Percentiles rank a stretch among this genome's conserved stretches.
These are phyloP conservation scores for Dioszegia crocea DNA, from an alignment of 768 basidiomycete species.

Conservation along the genomic window DNA sequence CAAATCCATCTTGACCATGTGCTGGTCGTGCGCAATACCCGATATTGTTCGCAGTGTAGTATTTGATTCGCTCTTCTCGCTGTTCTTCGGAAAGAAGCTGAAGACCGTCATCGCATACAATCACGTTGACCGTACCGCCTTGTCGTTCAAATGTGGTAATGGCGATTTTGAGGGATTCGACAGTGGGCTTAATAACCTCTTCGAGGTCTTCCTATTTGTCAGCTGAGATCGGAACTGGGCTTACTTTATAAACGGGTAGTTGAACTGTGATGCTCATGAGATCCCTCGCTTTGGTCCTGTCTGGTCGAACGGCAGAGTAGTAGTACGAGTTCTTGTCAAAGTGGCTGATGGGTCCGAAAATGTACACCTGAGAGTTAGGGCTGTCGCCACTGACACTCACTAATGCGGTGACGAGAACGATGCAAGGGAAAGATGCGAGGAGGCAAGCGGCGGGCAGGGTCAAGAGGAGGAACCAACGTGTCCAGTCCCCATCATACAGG, in stretches of 20 bases:
- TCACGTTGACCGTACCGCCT: constrained; percentile 72
- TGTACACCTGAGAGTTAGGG: constrained; percentile 25
- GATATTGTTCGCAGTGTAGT: constrained; percentile 67
- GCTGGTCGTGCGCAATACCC: constrained; percentile 78
- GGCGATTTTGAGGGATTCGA: constrained; percentile 73
- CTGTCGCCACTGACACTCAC: constrained; percentile 21
- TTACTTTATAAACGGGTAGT: constrained; percentile 23
- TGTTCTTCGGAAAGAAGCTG: constrained; percentile 64
- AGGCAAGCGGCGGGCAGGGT: constrained; percentile 69
- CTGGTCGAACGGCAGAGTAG: constrained; percentile 57
- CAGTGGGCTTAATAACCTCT: constrained; percentile 55
- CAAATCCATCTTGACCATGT: constrained; percentile 66
- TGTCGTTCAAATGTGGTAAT: constrained; percentile 86
- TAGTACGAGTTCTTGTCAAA: constrained; percentile 78
- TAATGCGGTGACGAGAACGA: constrained; percentile 49
- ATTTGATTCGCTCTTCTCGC: constrained; percentile 62
- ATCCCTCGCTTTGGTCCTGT: constrained; percentile 33
- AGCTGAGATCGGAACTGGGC: constrained; percentile 32
- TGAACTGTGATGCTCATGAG: constrained; percentile 31
- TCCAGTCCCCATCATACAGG: constrained; percentile 60
- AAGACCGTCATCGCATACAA: constrained; percentile 79
- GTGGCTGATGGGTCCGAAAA: constrained; percentile 75
- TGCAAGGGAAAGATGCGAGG: constrained; percentile 49
- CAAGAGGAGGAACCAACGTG: constrained; percentile 61
- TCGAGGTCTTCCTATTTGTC: constrained; percentile 51